Evolutionary conservation across 768 basidiomycete species (phyloP), one percentile per base, ranked within the genome.

Genomic region (Calocera viscosa): DNA sequence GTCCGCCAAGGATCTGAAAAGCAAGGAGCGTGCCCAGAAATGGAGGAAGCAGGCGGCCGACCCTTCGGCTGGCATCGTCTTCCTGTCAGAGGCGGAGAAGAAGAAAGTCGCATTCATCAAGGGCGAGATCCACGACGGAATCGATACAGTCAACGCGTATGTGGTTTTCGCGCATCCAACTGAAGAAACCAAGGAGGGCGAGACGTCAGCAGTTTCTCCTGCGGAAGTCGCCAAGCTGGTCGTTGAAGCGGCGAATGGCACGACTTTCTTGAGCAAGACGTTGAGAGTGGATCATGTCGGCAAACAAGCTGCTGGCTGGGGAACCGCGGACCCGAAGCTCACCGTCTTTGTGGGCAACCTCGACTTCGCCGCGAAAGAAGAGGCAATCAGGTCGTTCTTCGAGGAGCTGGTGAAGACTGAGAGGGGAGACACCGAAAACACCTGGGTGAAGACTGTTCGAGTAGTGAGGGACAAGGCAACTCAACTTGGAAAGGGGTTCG

Each of bases 71-170:
- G 60, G 34, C 19, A 33, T 26, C 30, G 41, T 24, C 28, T 90
- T 84, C 75, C 82, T 96, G 64, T 90, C 84, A 7, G 82, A 91
- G 0, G 82, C 82, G 64, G 90, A 96, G 76, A 97, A 95, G 80
- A 91, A 94, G 78, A 90, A 87, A 70, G 85, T 97, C 65, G 91
- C 93, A 0, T 96, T 94, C 75, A 96, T 98, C 74, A 90, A 93
- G 73, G 86, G 87, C 65, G 91, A 95, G 71, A 85, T 97, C 72
- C 93, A 98, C 76, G 79, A 86, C 1, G 81, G 83, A 35, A 86
- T 87, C 2, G 85, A 85, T 71, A 81, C 84, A 19, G 83, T 91
- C 67, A 90, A 94, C 72, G 90, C 91, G 0, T 99, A 99, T 75
- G 77, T 95, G 60, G 92, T 98, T 22, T 93, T 97, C 74, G 90